Evolutionary conservation across 768 basidiomycete species (phyloP), one percentile per base, ranked within the genome.

Genomic region (Russula lepida): DNA sequence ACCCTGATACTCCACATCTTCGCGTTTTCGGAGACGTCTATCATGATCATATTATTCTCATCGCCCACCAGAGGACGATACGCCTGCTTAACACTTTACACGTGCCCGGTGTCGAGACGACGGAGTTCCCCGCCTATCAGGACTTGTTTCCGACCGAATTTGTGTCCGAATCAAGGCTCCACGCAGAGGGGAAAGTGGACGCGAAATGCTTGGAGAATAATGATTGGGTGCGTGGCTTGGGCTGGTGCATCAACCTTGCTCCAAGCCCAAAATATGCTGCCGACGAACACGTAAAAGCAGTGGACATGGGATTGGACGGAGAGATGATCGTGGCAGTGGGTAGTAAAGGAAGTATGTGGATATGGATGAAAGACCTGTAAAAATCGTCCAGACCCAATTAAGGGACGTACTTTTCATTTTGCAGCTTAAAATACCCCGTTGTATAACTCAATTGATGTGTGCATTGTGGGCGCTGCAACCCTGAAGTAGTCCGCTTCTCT

Each of bases 31-130:
- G 72, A 19, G 72, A 65, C 19, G 32, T 47, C 27, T 58, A 57
- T 21, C 77, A 81, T 62, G 81, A 84, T 64, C 84, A 83, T n/a
- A 66, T 87, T 46, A 69, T 83, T 32, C 70, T 80, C 6, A 68
- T 80, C 30, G 19, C 51, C 21, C 56, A 63, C 33, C 51, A 48
- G 37, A 58, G 37, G 30, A 27, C 37, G 13, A 54, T 63, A 27
- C 62, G 44, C 32, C 25, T 63, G 25, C 62, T 63, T 19, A 63
- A 58, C 21, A 46, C 62, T 25, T 63, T 53, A 15, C 30, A 9
- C 27, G 25, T 48, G 27, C 55, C 62, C 12, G 30, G 35, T 28
- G 52, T 63, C 37, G 52, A 63, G 30, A 49, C 39, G 13, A 21
- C 44, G 9, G 46, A 63, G 28, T 63, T 63, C 23, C 52, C 57